Evolutionary conservation across 208 protist genomes (phyloP).

Genomic region (Trypanosoma theileri): DNA sequence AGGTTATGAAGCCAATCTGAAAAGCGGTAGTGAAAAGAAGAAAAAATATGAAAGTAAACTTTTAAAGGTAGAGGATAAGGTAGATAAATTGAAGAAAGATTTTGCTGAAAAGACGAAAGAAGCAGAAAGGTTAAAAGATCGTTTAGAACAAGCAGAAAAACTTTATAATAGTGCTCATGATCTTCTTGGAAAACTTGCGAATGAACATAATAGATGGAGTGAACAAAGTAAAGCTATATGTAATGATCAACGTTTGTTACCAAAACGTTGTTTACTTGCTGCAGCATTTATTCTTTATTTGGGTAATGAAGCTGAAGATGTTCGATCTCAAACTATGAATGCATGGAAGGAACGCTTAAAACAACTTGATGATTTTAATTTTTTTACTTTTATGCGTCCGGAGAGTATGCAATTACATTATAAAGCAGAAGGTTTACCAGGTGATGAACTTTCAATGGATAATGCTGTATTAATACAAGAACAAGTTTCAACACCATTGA

Average conservation of each 20-base stretch:
- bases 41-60: slow-evolving; percentile 88
- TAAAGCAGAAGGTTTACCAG: slow-evolving; percentile 95
- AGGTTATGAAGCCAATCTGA: slow-evolving; percentile 79
- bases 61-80: slow-evolving; percentile 90
- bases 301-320: slow-evolving; percentile 87
- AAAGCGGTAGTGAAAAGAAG: slow-evolving; percentile 87
- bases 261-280: slow-evolving; percentile 84
- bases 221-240: slow-evolving; percentile 83
- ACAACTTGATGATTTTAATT: slow-evolving; percentile 79
- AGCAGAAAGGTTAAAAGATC: slow-evolving; percentile 88
- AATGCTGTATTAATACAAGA: slow-evolving; percentile 97
- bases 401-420: slow-evolving; percentile 95
- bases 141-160: slow-evolving; percentile 90
- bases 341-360: slow-evolving; percentile 88
- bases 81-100: slow-evolving; percentile 89
- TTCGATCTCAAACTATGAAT: slow-evolving; percentile 53
- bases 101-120: slow-evolving; percentile 95
- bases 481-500: slow-evolving; percentile 89
- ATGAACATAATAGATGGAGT: slow-evolving; percentile 95
- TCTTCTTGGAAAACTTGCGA: slow-evolving; percentile 94
- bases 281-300: slow-evolving; percentile 95
- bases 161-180: slow-evolving; percentile 87
- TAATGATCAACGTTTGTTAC: slow-evolving; percentile 69
- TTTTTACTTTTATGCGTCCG: slow-evolving; percentile 93
- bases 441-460: slow-evolving; percentile 96